Base-by-base conservation (phyloP, 2,329 filamentous ascomycete genomes). In the Xenoacremonium recifei region DNA sequence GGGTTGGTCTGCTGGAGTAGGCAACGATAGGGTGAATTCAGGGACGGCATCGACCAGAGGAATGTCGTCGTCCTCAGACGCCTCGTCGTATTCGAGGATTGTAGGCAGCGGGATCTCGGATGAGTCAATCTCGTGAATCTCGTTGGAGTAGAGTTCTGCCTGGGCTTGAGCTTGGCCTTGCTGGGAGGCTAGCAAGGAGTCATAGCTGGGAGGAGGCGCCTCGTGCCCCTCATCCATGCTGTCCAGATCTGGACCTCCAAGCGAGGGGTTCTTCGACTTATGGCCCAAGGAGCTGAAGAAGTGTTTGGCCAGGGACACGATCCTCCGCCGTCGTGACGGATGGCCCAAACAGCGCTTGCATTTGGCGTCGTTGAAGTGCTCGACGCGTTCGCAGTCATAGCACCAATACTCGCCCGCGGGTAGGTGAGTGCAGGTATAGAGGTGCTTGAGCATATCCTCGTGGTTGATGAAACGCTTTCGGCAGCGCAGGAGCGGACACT, bases 71-170 rank as follows among this genome's bases (percentile, higher is more conserved):
- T 47, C 39, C 34, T 50, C 44, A n/a, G n/a, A n/a, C n/a, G n/a
- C n/a, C n/a, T n/a, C n/a, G n/a, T n/a, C n/a, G n/a, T n/a, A n/a
- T 40, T 64, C 63, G 32, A 55, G 40, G 27, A 63, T 62, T 17
- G 55, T 50, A 27, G 58, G 47, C 18, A 62, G 50, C 44, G 63
- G 55, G 36, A 76, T 58, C 47, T 75, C 69, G 34, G 55, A 62
- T 4, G 75, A 77, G 55, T 77, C 75, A 45, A 78, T 69, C 51
- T 79, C 76, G 44, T 74, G 61, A 34, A 79, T 75, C 58, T 76
- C 73, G 36, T 63, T 73, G 5, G 72, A 69, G 15, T 67, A 69
- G 13, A 79, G 62, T 55, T 79, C 76, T 38, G 63, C 60, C 35
- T 67, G 57, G 21, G 39, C 31, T 37, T 25, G 4, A 34, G 40